A percentile compares a stretch with the other conserved stretches of the same genome.
Evolutionary conservation across 306 rosid species (phyloP).

Genomic region (Vicia faba): DNA sequence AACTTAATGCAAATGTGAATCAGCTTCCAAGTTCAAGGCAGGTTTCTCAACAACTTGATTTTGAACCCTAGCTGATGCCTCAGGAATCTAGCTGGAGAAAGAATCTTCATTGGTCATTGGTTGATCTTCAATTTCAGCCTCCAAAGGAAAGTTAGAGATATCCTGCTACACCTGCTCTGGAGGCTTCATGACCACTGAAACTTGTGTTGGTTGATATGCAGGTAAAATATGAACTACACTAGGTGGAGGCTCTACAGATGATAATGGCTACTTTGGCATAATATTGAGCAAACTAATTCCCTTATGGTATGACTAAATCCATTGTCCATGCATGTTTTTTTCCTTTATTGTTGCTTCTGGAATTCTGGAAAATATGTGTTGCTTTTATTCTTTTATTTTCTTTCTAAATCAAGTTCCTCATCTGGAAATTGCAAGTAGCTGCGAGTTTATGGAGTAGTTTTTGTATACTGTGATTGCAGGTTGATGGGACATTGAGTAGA

Average conservation of each 20-base stretch:
- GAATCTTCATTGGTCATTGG: slow-evolving; percentile 29
- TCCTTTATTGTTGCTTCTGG: too few species aligned
- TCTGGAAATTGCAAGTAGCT: too few species aligned
- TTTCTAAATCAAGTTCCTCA: too few species aligned
- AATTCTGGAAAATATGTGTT: too few species aligned
- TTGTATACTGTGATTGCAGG: too few species aligned
- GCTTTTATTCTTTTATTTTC: too few species aligned
- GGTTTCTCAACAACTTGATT: slow-evolving; percentile 32
- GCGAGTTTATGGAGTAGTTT: too few species aligned
- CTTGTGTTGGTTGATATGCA: slow-evolving; percentile 25
- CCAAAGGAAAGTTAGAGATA: slow-evolving; percentile 31
- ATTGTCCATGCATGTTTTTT: too few species aligned
- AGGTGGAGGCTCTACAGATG: slow-evolving; percentile 39
- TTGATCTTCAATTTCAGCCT: slow-evolving; percentile 17
- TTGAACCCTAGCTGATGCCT: slow-evolving; percentile 34
- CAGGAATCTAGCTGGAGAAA: slow-evolving; percentile 30
- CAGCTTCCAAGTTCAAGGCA: slow-evolving; percentile 32
- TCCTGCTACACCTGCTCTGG: slow-evolving; percentile 32
- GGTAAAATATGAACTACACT: slow-evolving; percentile 25
- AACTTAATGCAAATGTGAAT: slow-evolving; percentile 26
- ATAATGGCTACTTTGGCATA: slow-evolving; percentile 34
- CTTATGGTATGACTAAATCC: too few species aligned
- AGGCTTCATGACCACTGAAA: slow-evolving; percentile 30
- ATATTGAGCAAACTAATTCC: too few species aligned
- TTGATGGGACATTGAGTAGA: too few species aligned